Evolutionary conservation across 2,329 filamentous ascomycete species (phyloP), one percentile per base, ranked within the genome.

Genomic region (Domatiomyces catenatus): DNA sequence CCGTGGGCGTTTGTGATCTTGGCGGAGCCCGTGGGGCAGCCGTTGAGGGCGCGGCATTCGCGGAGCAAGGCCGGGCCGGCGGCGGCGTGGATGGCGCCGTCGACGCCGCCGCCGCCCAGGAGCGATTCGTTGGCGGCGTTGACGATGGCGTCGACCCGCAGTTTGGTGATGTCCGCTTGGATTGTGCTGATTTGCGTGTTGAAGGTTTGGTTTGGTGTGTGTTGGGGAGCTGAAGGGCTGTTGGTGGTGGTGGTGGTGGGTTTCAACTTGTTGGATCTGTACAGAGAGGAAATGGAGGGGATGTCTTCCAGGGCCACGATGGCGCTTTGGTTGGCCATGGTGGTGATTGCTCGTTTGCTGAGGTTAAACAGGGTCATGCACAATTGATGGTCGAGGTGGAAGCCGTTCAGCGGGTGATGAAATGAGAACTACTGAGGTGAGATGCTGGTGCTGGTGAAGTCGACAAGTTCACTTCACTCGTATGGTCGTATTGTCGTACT

Each of bases 51-150:
- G n/a, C 69, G 66, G 66, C 90, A 95, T 69, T 92, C 90, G 7
- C 71, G 62, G 18, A 81, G 56, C 0, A 96, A 76, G 0, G 66
- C 66, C 0, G 69, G 76, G 0, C 92, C 92, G 0, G 92, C 90
- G 42, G 83, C 87, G 26, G 75, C 67, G 65, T 96, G 92, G 59
- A 96, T 95, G 24, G 88, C 84, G 42, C 83, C 84, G 62, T 89
- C 84, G 15, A 96, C 88, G 36, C 92, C 92, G n/a, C 88, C 87
- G 49, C 92, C 92, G 50, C 89, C 88, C 0, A 84, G 74, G 0
- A 96, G 77, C 1, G 75, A 75, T 8, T 67, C 69, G 66, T 96
- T 96, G 44, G 92, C 90, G 1, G 92, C 90, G 65, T 96, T 96
- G 65, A 96, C 89, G 59, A 95, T 92, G 56, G 84, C 83, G 62